phyloP scores from a whole-genome alignment of 805 yeast species.

The Sungouiella blattae region DNA sequence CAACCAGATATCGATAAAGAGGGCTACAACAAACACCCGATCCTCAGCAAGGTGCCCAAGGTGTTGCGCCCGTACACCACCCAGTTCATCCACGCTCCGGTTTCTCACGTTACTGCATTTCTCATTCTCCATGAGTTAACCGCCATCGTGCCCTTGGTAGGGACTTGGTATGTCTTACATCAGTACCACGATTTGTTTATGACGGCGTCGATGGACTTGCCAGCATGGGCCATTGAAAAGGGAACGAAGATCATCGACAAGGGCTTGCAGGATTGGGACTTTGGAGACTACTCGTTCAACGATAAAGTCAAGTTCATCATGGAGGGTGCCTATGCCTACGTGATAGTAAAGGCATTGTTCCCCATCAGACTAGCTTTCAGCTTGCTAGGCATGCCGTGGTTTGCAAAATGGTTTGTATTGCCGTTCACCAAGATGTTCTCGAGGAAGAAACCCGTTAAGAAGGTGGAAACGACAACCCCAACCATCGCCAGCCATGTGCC shows the following conservation, averaged over 20 bases:
- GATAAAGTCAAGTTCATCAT: slow-evolving; percentile 54
- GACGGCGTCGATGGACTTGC: slow-evolving; percentile 46
- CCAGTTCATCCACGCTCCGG: slow-evolving; percentile 52
- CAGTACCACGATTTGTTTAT: slow-evolving; percentile 43
- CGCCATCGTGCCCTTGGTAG: slow-evolving; percentile 68
- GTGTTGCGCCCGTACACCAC: slow-evolving; percentile 48
- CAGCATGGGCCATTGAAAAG: slow-evolving; percentile 56
- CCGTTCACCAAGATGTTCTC: slow-evolving; percentile 36
- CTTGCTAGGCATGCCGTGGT: slow-evolving; percentile 53
- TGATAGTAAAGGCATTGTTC: slow-evolving; percentile 56
- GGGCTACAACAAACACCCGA: slow-evolving; percentile 19
- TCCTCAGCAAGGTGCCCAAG: slow-evolving; percentile 45
- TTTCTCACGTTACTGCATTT: slow-evolving; percentile 61
- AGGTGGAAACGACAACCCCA: background rate
- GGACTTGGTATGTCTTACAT: slow-evolving; percentile 65
- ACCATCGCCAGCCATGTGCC: slow-evolving; percentile 7
- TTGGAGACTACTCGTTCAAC: slow-evolving; percentile 34
- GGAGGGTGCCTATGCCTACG: slow-evolving; percentile 76
- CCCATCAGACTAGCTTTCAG: slow-evolving; percentile 54
- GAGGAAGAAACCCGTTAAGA: slow-evolving; percentile 2
- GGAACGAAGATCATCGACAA: slow-evolving; percentile 58
- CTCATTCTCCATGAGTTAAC: slow-evolving; percentile 69
- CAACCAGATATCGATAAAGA: slow-evolving; percentile 1
- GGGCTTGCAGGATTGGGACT: slow-evolving; percentile 39
- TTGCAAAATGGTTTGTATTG: slow-evolving; percentile 48